Evolutionary conservation across 345 rosid genomes (phyloP).

Genomic region (Ceriops tagal): DNA sequence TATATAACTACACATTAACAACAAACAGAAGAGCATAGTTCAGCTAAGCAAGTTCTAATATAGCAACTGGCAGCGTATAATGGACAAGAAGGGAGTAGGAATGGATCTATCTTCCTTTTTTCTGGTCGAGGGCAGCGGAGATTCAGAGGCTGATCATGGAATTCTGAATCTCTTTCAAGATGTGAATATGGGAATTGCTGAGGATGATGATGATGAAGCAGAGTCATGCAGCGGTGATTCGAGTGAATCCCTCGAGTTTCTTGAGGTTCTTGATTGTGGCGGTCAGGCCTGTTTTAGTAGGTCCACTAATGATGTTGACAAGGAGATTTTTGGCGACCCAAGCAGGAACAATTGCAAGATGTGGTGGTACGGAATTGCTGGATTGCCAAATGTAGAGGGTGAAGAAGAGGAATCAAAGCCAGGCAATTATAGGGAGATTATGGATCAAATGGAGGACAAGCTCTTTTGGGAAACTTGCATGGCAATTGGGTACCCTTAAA

Average conservation of each 20-base stretch:
- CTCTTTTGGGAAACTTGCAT: conserved; percentile 67
- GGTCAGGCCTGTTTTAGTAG: neutral
- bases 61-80: neutral
- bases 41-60: neutral
- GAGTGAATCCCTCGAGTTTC: neutral
- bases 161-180: conserved; percentile 1
- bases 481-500: conserved; percentile 52
- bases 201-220: conserved; percentile 41
- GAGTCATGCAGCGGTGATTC: conserved; percentile 48
- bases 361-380: conserved; percentile 14
- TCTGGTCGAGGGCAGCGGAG: conserved; percentile 48
- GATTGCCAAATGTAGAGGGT: conserved; percentile 16
- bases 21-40: neutral
- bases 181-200: neutral
- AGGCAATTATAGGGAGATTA: conserved; percentile 23
- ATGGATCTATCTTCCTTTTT: conserved; percentile 42
- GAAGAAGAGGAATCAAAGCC: conserved; percentile 30
- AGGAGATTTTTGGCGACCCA: neutral
- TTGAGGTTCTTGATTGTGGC: conserved; percentile 13
- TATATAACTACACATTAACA: conserved; percentile 4
- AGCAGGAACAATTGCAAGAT: conserved; percentile 17
- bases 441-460: conserved; percentile 54
- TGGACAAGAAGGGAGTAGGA: conserved; percentile 20
- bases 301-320: neutral
- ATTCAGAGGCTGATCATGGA: conserved; percentile 39